phyloP scores from a whole-genome alignment of 2,329 filamentous ascomycete species.

The Chrysosporium queenslandicum region DNA sequence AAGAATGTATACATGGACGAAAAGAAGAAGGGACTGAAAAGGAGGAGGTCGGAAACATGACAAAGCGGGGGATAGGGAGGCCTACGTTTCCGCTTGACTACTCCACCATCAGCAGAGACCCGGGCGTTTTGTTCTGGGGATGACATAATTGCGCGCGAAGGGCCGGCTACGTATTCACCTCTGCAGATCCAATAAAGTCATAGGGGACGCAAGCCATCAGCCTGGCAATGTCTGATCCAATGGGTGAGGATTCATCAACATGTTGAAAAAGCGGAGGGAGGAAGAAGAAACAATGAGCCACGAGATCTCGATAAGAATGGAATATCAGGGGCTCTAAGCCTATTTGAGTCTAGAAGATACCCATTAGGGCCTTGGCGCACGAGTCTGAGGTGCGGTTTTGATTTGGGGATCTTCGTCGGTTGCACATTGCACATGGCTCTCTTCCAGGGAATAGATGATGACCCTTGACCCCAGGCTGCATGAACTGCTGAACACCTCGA shows the following conservation, averaged over 20 bases:
- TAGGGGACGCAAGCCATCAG: conserved; percentile 7
- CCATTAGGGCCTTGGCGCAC: conserved; percentile 2
- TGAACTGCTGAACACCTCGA: neutral
- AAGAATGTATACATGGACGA: neutral
- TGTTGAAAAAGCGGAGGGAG: conserved; percentile 1
- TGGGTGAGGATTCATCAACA: neutral
- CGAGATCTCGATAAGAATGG: conserved; percentile 8
- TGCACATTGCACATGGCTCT: conserved; percentile 4
- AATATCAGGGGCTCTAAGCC: conserved; percentile 7
- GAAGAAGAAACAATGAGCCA: conserved; percentile 3
- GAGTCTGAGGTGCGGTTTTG: conserved; percentile 2
- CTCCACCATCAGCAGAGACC: conserved; percentile 13
- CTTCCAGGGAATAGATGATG: neutral
- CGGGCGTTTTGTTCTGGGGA: conserved; percentile 14
- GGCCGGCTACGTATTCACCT: conserved; percentile 6
- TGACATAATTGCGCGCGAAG: conserved; percentile 13
- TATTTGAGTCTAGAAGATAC: neutral
- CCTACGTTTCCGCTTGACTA: conserved; percentile 17
- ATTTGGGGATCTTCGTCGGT: neutral
- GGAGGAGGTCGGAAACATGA: neutral
- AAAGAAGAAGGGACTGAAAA: neutral
- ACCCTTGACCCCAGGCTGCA: neutral
- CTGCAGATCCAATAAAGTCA: conserved; percentile 1
- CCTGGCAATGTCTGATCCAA: neutral
- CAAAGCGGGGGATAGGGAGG: neutral